These are phyloP conservation scores for Tetraselmis chui DNA, from an alignment of 139 green algal genomes.

Conservation along the genomic window DNA sequence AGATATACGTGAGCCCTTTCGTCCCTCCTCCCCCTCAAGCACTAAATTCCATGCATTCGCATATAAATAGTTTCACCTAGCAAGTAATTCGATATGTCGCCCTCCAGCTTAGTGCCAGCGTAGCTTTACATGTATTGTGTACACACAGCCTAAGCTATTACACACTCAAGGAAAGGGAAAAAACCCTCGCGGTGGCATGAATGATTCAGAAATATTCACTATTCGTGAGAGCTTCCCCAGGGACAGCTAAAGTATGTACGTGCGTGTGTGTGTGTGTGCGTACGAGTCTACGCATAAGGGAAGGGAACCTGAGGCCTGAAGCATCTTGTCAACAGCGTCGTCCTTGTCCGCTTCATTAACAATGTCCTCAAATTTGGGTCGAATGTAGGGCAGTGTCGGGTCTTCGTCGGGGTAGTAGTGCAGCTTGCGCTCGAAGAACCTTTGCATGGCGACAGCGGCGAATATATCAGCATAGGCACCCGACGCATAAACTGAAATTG, in stretches of 20 bases:
- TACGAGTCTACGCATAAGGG: neutral
- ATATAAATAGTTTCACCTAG: no score
- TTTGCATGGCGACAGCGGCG: conserved; percentile 62
- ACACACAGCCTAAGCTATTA: neutral
- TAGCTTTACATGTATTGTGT: no score
- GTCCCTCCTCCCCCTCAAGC: no score
- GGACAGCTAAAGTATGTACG: neutral
- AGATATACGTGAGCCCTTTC: no score
- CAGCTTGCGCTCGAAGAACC: conserved; percentile 18
- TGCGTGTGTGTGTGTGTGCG: no score
- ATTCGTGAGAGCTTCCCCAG: neutral
- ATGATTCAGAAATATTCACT: neutral
- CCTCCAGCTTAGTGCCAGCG: no score
- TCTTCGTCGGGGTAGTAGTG: conserved; percentile 54
- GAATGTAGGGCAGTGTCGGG: conserved; percentile 36
- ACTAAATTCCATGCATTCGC: no score
- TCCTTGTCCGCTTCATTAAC: conserved; percentile 4
- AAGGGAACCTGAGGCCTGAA: neutral
- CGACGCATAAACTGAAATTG: neutral
- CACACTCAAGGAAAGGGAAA: neutral
- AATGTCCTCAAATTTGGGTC: conserved; percentile 38
- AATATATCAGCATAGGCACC: conserved; percentile 32
- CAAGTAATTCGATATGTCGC: no score
- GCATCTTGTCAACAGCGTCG: neutral
- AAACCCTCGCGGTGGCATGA: neutral